A percentile compares a stretch with the other conserved stretches of the same genome.
phyloP scores from a whole-genome alignment of 495 filamentous ascomycete genomes.

The Hapsidospora chrysogenum region DNA sequence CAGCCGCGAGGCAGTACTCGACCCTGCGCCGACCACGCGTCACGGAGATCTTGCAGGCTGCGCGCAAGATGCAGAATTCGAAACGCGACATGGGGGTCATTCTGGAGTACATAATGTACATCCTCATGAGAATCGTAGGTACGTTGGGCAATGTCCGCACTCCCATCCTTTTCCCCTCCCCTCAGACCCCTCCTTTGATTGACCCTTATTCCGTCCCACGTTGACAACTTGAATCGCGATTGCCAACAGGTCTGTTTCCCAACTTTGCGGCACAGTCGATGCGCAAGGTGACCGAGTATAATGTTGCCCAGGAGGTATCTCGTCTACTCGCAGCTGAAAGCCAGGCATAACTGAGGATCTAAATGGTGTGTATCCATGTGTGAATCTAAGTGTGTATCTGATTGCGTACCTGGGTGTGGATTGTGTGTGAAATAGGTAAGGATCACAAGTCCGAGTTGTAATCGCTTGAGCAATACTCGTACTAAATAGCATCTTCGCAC shows the following conservation, averaged over 20 bases:
- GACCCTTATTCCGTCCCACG: too few species aligned
- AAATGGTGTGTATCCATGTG: too few species aligned
- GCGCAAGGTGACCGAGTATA: background rate
- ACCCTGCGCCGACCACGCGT: background rate
- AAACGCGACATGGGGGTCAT: constrained; percentile 1
- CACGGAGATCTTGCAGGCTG: background rate
- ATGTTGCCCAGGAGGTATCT: background rate
- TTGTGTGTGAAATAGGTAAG: too few species aligned
- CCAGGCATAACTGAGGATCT: too few species aligned
- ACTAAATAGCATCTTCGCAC: too few species aligned
- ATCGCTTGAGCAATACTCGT: too few species aligned
- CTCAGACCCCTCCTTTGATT: too few species aligned
- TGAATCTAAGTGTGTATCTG: too few species aligned
- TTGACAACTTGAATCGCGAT: too few species aligned
- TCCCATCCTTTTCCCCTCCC: too few species aligned
- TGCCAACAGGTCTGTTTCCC: background rate
- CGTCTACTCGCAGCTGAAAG: background rate
- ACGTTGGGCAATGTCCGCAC: background rate
- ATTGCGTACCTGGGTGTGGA: too few species aligned
- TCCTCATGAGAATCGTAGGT: background rate
- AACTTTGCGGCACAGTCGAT: background rate
- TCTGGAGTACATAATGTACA: constrained; percentile 1
- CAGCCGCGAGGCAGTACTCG: constrained; percentile 1
- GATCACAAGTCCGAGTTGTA: too few species aligned
- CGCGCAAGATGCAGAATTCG: background rate